These are phyloP conservation scores for Porpolomopsis calyptriformis DNA, from an alignment of 768 basidiomycete genomes.

Conservation along the genomic window DNA sequence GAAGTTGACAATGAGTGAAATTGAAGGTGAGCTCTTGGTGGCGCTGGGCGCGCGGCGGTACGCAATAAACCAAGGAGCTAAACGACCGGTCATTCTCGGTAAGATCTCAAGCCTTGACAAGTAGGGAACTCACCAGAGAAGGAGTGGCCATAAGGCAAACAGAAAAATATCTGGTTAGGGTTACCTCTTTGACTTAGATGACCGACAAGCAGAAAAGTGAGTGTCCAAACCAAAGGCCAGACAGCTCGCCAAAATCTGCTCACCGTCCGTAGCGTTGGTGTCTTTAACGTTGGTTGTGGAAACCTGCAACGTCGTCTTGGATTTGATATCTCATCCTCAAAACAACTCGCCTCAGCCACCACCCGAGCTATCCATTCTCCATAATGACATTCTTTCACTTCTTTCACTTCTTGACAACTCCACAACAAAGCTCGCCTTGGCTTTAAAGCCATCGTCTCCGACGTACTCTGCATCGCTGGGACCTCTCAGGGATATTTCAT, in stretches of 20 bases:
- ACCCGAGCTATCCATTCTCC: slow-evolving; percentile 24
- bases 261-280: slow-evolving; percentile 18
- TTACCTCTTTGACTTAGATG: slow-evolving; percentile 6
- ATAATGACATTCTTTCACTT: slow-evolving; percentile 46
- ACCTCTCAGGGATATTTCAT: slow-evolving; percentile 43
- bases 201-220: slow-evolving; percentile 31
- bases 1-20: slow-evolving; percentile 11
- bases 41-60: slow-evolving; percentile 4
- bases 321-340: slow-evolving; percentile 13
- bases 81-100: slow-evolving; percentile 10
- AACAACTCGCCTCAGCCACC: not conserved
- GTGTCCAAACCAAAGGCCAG: not conserved
- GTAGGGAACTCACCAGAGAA: slow-evolving; percentile 8
- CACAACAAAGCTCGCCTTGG: slow-evolving; percentile 52
- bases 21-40: slow-evolving; percentile 2
- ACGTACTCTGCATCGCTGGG: slow-evolving; percentile 39
- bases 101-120: not conserved
- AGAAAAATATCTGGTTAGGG: slow-evolving; percentile 8
- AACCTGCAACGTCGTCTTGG: slow-evolving; percentile 30
- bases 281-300: slow-evolving; percentile 26
- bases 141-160: slow-evolving; percentile 7
- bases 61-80: slow-evolving; percentile 32
- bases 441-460: slow-evolving; percentile 48
- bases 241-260: not conserved
- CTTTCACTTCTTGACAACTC: slow-evolving; percentile 46